A percentile compares a stretch with the other conserved stretches of the same genome.
Evolutionary conservation across 164 flowering plant species (phyloP).

Genomic region (Macadamia integrifolia): DNA sequence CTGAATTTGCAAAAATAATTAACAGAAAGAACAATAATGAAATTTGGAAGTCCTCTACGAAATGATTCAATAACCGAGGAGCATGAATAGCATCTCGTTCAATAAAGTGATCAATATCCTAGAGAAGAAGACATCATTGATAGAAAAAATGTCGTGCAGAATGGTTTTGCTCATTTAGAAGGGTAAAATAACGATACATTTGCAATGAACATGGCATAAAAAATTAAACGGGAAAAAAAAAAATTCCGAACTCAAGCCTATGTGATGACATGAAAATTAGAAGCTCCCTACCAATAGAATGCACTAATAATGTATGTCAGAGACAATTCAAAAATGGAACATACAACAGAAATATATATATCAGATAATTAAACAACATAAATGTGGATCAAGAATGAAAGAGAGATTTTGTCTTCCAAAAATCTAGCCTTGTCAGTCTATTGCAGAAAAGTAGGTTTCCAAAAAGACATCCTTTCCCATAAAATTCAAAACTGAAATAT

Average conservation of each 20-base stretch:
- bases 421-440: background rate
- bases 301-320: background rate
- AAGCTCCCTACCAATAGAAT: background rate
- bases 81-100: background rate
- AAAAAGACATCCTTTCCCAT: no score
- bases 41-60: background rate
- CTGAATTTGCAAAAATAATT: slow-evolving; percentile 31
- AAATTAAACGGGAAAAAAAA: no score
- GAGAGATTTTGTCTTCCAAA: no score
- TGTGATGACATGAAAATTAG: background rate
- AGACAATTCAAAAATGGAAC: background rate
- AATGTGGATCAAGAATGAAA: no score
- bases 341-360: background rate
- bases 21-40: background rate
- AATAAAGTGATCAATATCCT: background rate
- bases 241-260: background rate
- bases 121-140: background rate
- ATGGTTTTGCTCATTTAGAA: no score
- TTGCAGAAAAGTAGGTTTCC: no score
- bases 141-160: no score
- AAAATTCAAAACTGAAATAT: background rate
- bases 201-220: no score
- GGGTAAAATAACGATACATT: no score
- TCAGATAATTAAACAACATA: background rate
- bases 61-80: background rate